phyloP scores from a whole-genome alignment of 1,284 basidiomycete species.

The Ustilago curta region DNA sequence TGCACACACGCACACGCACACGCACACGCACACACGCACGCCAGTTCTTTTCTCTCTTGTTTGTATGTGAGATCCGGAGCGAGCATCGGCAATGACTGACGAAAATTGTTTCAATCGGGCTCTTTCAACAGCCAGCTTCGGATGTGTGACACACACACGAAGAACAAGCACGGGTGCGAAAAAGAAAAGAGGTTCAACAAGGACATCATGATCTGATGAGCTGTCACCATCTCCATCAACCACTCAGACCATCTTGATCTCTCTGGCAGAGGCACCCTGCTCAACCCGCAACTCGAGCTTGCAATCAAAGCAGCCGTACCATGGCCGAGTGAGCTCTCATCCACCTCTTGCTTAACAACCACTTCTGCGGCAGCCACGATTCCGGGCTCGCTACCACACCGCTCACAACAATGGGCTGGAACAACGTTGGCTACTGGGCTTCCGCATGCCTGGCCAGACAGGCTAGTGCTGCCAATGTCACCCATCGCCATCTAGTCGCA shows the following conservation, averaged over 20 bases:
- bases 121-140: conserved; percentile 20
- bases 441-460: conserved; percentile 16
- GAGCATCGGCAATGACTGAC: neutral
- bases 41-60: neutral
- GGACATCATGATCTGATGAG: no score
- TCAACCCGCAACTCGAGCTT: neutral
- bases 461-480: conserved; percentile 7
- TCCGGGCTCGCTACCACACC: neutral
- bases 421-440: conserved; percentile 12
- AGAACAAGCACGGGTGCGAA: neutral
- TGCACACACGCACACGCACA: conserved; percentile 4
- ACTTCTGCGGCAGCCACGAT: no score
- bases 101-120: neutral
- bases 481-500: neutral
- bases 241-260: neutral
- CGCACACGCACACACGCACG: conserved; percentile 4
- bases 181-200: neutral
- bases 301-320: neutral
- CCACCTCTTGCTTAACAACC: neutral
- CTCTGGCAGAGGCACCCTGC: no score
- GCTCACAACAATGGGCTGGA: conserved; percentile 28
- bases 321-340: neutral
- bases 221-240: neutral
- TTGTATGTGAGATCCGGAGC: conserved; percentile 11
- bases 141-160: conserved; percentile 8